Conservation (phyloP, 2,329 filamentous ascomycete genomes). For the Immersiporthe knoxdaviesiana region DNA sequence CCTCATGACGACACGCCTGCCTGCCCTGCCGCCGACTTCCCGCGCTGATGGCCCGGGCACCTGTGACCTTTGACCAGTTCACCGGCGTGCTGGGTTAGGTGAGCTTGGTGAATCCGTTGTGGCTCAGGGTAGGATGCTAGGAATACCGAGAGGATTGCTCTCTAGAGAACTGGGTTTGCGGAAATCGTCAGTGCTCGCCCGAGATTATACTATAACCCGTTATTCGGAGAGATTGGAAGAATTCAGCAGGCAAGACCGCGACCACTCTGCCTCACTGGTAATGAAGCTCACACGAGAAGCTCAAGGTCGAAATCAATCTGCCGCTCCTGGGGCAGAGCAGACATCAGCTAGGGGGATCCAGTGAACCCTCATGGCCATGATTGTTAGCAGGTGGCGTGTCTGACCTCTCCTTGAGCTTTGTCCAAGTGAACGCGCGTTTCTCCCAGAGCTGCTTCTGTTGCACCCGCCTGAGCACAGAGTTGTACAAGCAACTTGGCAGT, state of each 20-base stretch:
- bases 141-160: background rate
- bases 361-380: background rate
- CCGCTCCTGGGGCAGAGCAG: background rate
- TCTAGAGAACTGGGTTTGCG: background rate
- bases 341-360: background rate
- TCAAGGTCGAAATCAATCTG: background rate
- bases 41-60: background rate
- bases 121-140: background rate
- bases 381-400: background rate
- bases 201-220: background rate
- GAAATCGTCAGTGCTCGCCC: background rate
- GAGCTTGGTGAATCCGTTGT: background rate
- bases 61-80: background rate
- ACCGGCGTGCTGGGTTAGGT: background rate
- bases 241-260: background rate
- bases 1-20: background rate
- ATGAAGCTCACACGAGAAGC: background rate
- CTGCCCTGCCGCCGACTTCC: background rate
- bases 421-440: background rate
- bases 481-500: background rate
- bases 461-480: constrained; percentile 13
- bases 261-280: background rate
- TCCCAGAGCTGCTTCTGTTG: background rate
- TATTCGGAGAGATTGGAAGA: background rate
- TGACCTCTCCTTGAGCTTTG: constrained; percentile 17